These are phyloP conservation scores for Ophiosphaerella herpotricha DNA, from an alignment of 2,329 filamentous ascomycete genomes.

Conservation along the genomic window DNA sequence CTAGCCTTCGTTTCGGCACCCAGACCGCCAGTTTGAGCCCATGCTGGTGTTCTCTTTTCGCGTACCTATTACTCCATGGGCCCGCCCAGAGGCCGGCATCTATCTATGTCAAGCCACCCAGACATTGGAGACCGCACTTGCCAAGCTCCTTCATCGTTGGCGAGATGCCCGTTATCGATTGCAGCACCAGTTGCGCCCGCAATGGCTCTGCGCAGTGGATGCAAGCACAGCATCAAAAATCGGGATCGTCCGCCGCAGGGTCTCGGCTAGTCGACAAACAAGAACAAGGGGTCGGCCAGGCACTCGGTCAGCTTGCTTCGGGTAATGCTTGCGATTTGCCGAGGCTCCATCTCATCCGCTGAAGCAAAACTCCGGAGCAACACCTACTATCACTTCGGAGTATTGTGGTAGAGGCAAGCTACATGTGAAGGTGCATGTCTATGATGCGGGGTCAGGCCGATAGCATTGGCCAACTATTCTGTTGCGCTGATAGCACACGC, in stretches of 20 bases:
- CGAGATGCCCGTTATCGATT: background rate
- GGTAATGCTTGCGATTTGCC: background rate
- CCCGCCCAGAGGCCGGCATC: slow-evolving; percentile 18
- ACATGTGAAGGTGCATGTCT: background rate
- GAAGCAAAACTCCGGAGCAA: background rate
- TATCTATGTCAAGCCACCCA: background rate
- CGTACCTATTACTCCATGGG: slow-evolving; percentile 1
- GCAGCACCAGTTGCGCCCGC: background rate
- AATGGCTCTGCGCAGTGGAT: background rate
- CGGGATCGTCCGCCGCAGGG: slow-evolving; percentile 1
- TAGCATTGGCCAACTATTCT: background rate
- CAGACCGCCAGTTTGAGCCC: slow-evolving; percentile 39
- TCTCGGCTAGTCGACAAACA: background rate
- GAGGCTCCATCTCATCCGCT: background rate
- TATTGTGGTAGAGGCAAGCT: background rate
- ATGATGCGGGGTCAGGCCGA: background rate
- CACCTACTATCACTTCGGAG: background rate
- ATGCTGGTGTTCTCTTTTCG: slow-evolving; percentile 21
- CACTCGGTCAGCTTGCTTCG: background rate
- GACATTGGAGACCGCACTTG: background rate
- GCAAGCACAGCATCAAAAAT: background rate
- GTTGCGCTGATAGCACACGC: background rate
- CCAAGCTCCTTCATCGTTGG: background rate
- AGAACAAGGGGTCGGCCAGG: background rate
- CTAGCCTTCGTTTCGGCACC: slow-evolving; percentile 16